phyloP scores from a whole-genome alignment of 2,329 filamentous ascomycete genomes.

The Colletotrichum falcatum region DNA sequence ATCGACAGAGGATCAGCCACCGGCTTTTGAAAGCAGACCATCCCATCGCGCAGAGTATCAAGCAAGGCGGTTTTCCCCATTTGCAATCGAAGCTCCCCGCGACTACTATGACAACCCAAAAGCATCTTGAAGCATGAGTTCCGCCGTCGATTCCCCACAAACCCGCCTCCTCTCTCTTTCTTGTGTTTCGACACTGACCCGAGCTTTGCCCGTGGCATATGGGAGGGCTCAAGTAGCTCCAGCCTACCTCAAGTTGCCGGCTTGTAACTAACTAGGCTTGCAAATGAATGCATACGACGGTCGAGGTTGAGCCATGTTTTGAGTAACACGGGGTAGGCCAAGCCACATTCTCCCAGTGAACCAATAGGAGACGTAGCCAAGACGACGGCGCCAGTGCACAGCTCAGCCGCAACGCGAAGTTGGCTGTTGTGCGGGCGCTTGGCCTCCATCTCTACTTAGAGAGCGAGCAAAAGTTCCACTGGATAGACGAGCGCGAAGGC shows the following conservation, averaged over 20 bases:
- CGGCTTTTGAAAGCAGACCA: not conserved
- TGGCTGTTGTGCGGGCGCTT: slow-evolving; percentile 19
- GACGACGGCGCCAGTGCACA: not conserved
- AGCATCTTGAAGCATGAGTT: not conserved
- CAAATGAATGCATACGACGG: not conserved
- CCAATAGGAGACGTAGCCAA: slow-evolving; percentile 23
- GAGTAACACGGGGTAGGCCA: slow-evolving; percentile 2
- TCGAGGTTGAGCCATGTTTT: slow-evolving; percentile 16
- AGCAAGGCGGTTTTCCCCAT: not conserved
- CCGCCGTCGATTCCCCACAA: not conserved
- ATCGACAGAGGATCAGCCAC: not conserved
- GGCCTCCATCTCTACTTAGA: not conserved
- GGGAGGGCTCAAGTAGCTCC: slow-evolving; percentile 1
- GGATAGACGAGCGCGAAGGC: not conserved
- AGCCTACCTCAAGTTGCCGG: not conserved
- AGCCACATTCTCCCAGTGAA: slow-evolving; percentile 4
- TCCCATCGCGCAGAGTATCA: not conserved
- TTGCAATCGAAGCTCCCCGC: not conserved
- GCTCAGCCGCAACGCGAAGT: slow-evolving; percentile 30
- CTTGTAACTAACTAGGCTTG: slow-evolving; percentile 2
- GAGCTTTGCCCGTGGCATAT: not conserved
- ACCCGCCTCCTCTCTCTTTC: not conserved
- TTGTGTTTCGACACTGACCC: not conserved
- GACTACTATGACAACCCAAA: not conserved
- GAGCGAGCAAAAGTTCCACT: slow-evolving; percentile 18